These are phyloP conservation scores for Moricandia arvensis DNA, from an alignment of 345 rosid genomes.

Conservation along the genomic window DNA sequence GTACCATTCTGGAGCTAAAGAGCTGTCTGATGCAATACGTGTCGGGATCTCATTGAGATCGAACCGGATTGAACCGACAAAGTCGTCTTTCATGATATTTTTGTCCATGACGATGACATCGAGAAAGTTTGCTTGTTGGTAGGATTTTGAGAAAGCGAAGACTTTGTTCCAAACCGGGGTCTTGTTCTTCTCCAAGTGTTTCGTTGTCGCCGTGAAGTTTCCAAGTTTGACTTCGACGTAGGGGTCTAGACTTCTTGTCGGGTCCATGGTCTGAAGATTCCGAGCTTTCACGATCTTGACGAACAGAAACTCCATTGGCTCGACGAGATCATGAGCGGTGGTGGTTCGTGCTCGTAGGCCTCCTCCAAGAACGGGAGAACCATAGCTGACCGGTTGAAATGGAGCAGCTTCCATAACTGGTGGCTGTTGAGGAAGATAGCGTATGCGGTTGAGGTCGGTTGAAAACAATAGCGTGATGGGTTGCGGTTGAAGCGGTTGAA, in stretches of 20 bases:
- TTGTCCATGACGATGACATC: background rate
- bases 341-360: background rate
- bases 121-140: background rate
- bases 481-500: background rate
- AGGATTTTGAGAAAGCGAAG: background rate
- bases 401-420: background rate
- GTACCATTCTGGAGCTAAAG: background rate
- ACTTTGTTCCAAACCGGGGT: background rate
- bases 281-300: background rate
- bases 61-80: background rate
- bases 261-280: background rate
- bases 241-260: background rate
- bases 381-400: background rate
- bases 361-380: background rate
- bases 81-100: background rate
- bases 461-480: too few species aligned
- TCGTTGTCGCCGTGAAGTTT: background rate
- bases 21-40: background rate
- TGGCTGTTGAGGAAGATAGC: background rate
- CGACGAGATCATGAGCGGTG: background rate
- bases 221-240: background rate
- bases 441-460: too few species aligned
- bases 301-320: background rate
- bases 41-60: background rate
- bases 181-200: background rate